Conservation (phyloP, 179 eudicot genomes). For the Heliamphora pulchella region DNA sequence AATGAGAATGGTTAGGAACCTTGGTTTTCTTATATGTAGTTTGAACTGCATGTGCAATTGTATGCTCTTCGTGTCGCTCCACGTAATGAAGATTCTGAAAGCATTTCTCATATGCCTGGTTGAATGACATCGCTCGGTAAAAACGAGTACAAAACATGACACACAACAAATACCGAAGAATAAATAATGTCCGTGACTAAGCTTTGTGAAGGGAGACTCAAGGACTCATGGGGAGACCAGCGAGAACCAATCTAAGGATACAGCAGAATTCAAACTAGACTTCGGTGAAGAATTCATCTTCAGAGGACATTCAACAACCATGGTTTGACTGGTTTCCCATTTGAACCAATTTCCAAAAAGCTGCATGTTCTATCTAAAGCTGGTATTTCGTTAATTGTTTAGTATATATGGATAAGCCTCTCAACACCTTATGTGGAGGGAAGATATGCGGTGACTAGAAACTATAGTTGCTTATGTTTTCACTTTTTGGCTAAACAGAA, state of each 20-base stretch:
- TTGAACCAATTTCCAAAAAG: not conserved
- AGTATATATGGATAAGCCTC: not conserved
- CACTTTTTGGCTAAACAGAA: too few species aligned
- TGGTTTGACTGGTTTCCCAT: not conserved
- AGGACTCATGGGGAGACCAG: too few species aligned
- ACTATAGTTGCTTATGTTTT: too few species aligned
- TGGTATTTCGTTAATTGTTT: too few species aligned
- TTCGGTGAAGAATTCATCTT: not conserved
- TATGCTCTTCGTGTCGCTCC: slow-evolving; percentile 89
- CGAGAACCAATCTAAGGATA: not conserved
- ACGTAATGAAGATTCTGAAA: slow-evolving; percentile 83
- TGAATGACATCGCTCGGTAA: slow-evolving; percentile 10
- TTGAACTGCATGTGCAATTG: slow-evolving; percentile 93
- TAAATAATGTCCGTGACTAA: not conserved
- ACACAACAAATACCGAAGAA: not conserved
- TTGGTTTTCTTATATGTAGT: slow-evolving; percentile 85
- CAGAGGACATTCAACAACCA: too few species aligned
- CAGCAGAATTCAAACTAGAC: slow-evolving; percentile 1
- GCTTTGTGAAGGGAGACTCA: too few species aligned
- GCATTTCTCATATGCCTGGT: slow-evolving; percentile 83
- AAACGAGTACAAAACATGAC: not conserved
- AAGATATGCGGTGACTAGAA: too few species aligned
- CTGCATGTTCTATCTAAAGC: too few species aligned
- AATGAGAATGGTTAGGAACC: slow-evolving; percentile 32
- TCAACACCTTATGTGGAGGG: not conserved